These are phyloP conservation scores for Globisporangium cederbergense DNA, from an alignment of 352 stramenopile species.

Conservation along the genomic window DNA sequence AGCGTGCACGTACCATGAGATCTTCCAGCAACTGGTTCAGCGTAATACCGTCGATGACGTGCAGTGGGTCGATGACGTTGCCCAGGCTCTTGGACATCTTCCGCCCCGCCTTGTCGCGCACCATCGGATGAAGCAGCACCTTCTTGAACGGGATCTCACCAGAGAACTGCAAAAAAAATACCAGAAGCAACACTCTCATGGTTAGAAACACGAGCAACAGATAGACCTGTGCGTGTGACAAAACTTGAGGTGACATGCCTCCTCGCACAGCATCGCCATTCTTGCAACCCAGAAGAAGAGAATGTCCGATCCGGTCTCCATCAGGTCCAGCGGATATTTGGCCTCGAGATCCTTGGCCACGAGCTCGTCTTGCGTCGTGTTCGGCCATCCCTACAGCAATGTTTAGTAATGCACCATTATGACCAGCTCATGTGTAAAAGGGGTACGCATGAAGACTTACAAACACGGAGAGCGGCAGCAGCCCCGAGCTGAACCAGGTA, in stretches of 20 bases:
- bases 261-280: slow-evolving; percentile 99
- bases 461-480: slow-evolving; percentile 91
- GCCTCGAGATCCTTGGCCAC: slow-evolving; percentile 24
- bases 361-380: slow-evolving; percentile 55
- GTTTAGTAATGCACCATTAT: background rate
- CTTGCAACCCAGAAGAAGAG: slow-evolving; percentile 99
- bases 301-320: slow-evolving; percentile 97
- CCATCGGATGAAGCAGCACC: slow-evolving; percentile 99
- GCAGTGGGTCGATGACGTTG: slow-evolving; percentile 99
- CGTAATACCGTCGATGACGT: slow-evolving; percentile 97
- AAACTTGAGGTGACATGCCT: slow-evolving; percentile 54
- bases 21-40: slow-evolving; percentile 92
- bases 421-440: background rate
- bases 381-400: slow-evolving; percentile 88
- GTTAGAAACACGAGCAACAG: background rate
- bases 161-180: slow-evolving; percentile 57
- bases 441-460: slow-evolving; percentile 23
- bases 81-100: slow-evolving; percentile 99
- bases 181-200: background rate
- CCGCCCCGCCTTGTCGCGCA: slow-evolving; percentile 98
- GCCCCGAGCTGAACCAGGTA: slow-evolving; percentile 98
- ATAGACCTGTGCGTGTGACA: background rate
- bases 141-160: slow-evolving; percentile 97
- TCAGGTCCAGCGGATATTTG: slow-evolving; percentile 66
- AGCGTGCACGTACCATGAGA: slow-evolving; percentile 61